Base-by-base conservation (phyloP, 345 rosid genomes). In the Balakata baccata region DNA sequence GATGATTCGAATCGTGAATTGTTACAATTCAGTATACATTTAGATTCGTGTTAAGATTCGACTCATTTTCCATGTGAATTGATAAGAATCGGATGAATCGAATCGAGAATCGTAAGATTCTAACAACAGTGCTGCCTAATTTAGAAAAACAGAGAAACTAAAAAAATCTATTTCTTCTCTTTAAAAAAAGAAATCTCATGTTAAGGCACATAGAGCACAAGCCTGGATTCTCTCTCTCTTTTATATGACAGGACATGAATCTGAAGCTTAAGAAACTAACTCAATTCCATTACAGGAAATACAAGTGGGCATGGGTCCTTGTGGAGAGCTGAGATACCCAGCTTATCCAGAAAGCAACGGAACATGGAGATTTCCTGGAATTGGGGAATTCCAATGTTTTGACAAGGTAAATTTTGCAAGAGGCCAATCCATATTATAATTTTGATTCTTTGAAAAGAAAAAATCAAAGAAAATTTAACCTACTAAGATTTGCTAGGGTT, bases 271-370 rank as follows among this genome's bases (percentile, higher is more conserved):
- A 9, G 56, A 69, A 58, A 67, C 75, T 71, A n/a, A 39, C 62
- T 8, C 16, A 34, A 59, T 59, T 74, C 46, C 75, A 65, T 70
- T 81, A 79, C 89, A 94, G 98, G 98, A 90, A 88, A 83, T 94
- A 70, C 98, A 94, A 86, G 98, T 90, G 66, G 98, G 98, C 23
- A 80, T 92, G 98, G 98, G 98, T 23, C 98, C 98, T 71, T 94
- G 98, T 57, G 98, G 98, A 71, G 97, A 94, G 74, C 78, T 94
- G 74, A 86, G 98, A 82, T 92, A 87, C 74, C 99, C 98, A 81
- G 79, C 98, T 69, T 92, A 92, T 80, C 99, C 98, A 59, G 97
- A 95, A 85, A 91, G 90, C 89, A 87, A 92, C 0, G 98, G 99
- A 51, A 88, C 93, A 18, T 95, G 97, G 99, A 88, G 76, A 53